Evolutionary conservation across 2,329 filamentous ascomycete genomes (phyloP), one percentile per base, ranked within the genome.

Genomic region (Biscogniauxia sp.): DNA sequence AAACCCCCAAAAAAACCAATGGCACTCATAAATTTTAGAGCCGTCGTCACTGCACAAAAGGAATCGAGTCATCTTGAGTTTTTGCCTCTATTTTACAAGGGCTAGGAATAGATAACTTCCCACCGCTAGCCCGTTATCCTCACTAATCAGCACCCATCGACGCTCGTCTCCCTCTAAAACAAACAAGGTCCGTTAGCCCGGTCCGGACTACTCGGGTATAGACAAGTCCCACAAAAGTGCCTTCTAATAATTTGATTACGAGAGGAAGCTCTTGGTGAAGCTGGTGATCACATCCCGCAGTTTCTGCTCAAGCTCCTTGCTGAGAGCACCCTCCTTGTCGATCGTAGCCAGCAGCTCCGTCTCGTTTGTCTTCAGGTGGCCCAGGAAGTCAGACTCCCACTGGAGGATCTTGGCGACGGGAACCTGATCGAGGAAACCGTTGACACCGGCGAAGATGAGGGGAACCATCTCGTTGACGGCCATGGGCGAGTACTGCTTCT

Each of bases 381-480:
- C 82, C 66, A 97, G 84, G 89, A 96, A 96, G 82, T 98, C 94
- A 74, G 89, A 72, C 87, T 99, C 95, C 93, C 94, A 99, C 79
- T 87, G 79, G 68, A 95, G 88, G 72, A 99, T 90, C 90, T 94
- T 96, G 87, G 68, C 78, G 76, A 98, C 95, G 67, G 95, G 95
- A 69, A 99, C 85, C 72, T 68, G 77, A 84, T 99, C 95, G 71
- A 99, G 89, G 82, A 86, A 83, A 85, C 95, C 95, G 83, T 98
- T 98, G 84, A 99, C 92, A 96, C 95, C 95, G 70, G 95, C 94
- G 82, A 87, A 99, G 87, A 99, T 98, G 72, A 99, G 89, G 72
- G 95, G 95, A 84, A 99, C 95, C 94, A 98, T 98, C 86, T 99
- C 94, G 86, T 96, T 95, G 78, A 98, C 94, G 72, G 92, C 91